A percentile compares a stretch with the other conserved stretches of the same genome.
phyloP scores from a whole-genome alignment of 2,329 filamentous ascomycete species.

The Trichoderma sp. region DNA sequence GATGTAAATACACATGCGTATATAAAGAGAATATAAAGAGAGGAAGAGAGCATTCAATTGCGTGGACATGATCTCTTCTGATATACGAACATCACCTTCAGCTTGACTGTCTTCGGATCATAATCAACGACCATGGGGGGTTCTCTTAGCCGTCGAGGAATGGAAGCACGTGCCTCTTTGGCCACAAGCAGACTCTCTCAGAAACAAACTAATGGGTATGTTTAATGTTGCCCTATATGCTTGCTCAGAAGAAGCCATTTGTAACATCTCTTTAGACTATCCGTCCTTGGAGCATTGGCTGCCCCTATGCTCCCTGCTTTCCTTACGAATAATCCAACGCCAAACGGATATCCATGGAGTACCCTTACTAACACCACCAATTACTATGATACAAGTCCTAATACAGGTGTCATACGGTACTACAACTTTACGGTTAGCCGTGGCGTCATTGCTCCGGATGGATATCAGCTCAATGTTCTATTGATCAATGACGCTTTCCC shows the following conservation, averaged over 20 bases:
- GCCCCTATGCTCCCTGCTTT: slow-evolving; percentile 45
- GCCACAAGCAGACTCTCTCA: slow-evolving; percentile 32
- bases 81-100: not conserved
- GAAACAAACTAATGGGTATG: slow-evolving; percentile 43
- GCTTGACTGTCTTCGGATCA: not conserved
- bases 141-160: not conserved
- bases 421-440: slow-evolving; percentile 58
- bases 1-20: not conserved
- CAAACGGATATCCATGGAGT: slow-evolving; percentile 56
- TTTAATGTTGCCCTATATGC: not conserved
- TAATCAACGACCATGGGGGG: slow-evolving; percentile 18
- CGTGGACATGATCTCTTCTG: not conserved
- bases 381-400: slow-evolving; percentile 50
- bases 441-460: slow-evolving; percentile 55
- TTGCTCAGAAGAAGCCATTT: not conserved
- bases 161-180: not conserved
- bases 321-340: slow-evolving; percentile 51
- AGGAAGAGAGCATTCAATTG: not conserved
- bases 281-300: slow-evolving; percentile 42
- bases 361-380: slow-evolving; percentile 46
- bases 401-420: slow-evolving; percentile 55
- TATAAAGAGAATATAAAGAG: not conserved
- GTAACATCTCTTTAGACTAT: slow-evolving; percentile 34
- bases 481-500: slow-evolving; percentile 67
- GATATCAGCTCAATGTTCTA: slow-evolving; percentile 54